Evolutionary conservation across 352 stramenopile genomes (phyloP), one percentile per base, ranked within the genome.

Genomic region (Phytopythium sindhum): DNA sequence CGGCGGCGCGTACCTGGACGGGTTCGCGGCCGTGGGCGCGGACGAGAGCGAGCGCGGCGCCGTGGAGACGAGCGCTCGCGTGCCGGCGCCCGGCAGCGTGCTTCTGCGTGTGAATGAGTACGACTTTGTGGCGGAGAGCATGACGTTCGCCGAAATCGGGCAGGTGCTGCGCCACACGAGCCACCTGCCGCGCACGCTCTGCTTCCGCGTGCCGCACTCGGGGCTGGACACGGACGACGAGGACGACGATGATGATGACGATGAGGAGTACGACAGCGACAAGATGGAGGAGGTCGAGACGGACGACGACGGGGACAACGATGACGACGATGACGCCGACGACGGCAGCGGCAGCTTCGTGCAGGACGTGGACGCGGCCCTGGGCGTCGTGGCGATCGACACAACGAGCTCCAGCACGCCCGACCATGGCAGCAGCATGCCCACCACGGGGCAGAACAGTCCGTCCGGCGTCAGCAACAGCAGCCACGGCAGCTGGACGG

Each of bases 91-190:
- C 1, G 82, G 81, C 21, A 82, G 70, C 47, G 64, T 85, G 33
- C 69, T 93, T 41, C 52, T 90, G 24, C 70, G 70, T 31, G 77
- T 92, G 57, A 87, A 91, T 70, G 69, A 83, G 14, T 77, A 87
- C 63, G 74, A 93, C 61, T 69, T 91, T 53, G 63, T 64, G 0
- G 66, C 76, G 26, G 69, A 65, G 23, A 48, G 72, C 29, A 79
- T 89, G 54, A 78, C 33, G 8, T 80, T 91, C 12, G 68, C 61
- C 26, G 81, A 90, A 55, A 81, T 93, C 48, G 79, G 79, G 17
- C 57, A 70, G 7, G 66, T 91, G 42, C 67, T 93, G 35, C 78
- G 77, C 47, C 75, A 90, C 69, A 77, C 81, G 48, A 63, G 68
- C 21, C 75, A 87, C 53, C 60, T 86, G n/a, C 61, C 76, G 37